Base-by-base conservation (phyloP, 2,329 filamentous ascomycete species). In the Colletotrichum sansevieriae region DNA sequence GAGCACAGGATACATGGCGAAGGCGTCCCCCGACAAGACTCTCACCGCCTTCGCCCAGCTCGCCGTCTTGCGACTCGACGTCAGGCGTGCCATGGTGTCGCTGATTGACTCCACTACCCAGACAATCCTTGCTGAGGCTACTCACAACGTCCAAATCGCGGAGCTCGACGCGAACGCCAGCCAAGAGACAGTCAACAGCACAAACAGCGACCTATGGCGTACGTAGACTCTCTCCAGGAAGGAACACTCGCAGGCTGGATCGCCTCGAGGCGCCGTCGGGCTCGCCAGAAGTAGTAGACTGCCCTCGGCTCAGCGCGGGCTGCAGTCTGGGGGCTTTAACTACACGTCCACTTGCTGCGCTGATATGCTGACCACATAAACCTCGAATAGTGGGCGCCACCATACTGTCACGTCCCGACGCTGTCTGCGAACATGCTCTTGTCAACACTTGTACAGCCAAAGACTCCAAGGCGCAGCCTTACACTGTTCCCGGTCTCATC, bases 51-150 rank as follows among this genome's bases (percentile, higher is more conserved):
- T 84, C 64, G 83, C 85, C 4, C 86, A 88, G 73, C 78, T 88
- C 25, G 82, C 81, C 35, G 78, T 84, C 10, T 79, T 87, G 63
- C 78, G 84, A 1, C 77, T 87, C 46, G 78, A 81, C 15, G 80
- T 81, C 33, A 81, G 83, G 68, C 81, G 85, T 43, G 81, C 79
- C 47, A 82, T 87, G 76, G 80, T 87, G 22, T 84, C 83, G 57
- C 75, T 87, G 18, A 81, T 86, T 59, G 83, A 84, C 68, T 74
- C 75, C 5, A 75, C 78, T 3, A 79, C 77, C 11, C 83, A 87
- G 75, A 85, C 83, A 63, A 81, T 87, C 56, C 78, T 88, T 47
- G 84, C 84, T 43, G 85, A 87, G 72, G 82, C 83, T 9, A 87
- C 85, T 1, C 79, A 78, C 52, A 82, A 80, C 1, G 71, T 85